Conservation (phyloP, 306 rosid genomes). For the Casuarina cunninghamiana region DNA sequence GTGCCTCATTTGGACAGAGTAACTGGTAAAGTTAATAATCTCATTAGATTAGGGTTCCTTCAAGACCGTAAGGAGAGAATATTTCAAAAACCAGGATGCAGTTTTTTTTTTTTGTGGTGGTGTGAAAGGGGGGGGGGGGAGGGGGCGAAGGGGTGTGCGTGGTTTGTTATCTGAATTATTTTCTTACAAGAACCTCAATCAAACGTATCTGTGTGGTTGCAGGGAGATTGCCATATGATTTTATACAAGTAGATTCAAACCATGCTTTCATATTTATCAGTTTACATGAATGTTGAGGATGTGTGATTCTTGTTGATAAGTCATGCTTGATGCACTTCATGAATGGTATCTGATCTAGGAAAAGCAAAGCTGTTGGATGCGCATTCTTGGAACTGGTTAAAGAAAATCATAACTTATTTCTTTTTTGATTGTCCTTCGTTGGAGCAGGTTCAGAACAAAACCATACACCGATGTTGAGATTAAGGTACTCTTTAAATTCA, state of each 20-base stretch:
- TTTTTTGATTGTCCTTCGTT: slow-evolving; percentile 20
- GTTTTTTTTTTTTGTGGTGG: too few relatives aligned
- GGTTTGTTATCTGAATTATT: not conserved
- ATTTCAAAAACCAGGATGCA: not conserved
- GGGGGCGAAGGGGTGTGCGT: too few relatives aligned
- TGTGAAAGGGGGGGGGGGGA: too few relatives aligned
- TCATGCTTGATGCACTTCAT: slow-evolving; percentile 6
- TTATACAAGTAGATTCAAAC: too few relatives aligned
- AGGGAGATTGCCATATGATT: too few relatives aligned
- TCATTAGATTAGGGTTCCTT: not conserved
- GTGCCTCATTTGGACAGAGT: not conserved
- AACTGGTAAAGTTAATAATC: not conserved
- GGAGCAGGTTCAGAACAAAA: slow-evolving; percentile 67
- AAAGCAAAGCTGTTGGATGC: slow-evolving; percentile 22
- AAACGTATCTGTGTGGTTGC: too few relatives aligned
- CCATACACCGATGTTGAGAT: slow-evolving; percentile 91
- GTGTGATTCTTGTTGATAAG: not conserved
- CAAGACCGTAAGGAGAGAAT: not conserved
- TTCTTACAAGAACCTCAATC: too few relatives aligned
- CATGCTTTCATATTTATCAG: not conserved
- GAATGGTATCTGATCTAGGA: not conserved
- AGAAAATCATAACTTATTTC: not conserved
- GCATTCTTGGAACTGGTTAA: slow-evolving; percentile 6
- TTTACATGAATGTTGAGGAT: not conserved
- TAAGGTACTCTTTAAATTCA: slow-evolving; percentile 54